A percentile compares a stretch with the other conserved stretches of the same genome.
These are phyloP conservation scores for Pugionium dolabratum DNA, from an alignment of 345 rosid species.

Conservation along the genomic window DNA sequence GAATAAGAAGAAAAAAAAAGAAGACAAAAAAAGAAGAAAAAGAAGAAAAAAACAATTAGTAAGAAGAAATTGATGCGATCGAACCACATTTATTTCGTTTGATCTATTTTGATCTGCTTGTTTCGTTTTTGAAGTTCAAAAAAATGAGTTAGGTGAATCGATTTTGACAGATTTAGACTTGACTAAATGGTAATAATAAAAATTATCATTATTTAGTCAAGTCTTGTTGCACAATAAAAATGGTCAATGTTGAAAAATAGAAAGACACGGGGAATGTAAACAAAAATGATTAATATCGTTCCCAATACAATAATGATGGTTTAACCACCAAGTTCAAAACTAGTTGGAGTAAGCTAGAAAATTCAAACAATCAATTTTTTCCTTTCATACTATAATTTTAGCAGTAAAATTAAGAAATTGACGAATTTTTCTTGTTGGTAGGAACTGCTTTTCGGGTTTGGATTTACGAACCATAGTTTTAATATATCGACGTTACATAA, in stretches of 20 bases:
- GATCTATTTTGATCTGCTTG: no score
- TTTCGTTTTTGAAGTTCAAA: no score
- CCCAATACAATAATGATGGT: neutral
- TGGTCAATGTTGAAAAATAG: conserved; percentile 1
- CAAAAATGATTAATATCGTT: neutral
- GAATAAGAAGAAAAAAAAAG: neutral
- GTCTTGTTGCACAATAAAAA: neutral
- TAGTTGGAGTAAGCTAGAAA: neutral
- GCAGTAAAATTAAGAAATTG: no score
- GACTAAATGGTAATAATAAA: neutral
- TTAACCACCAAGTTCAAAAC: neutral
- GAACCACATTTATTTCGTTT: neutral
- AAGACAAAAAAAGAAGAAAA: no score
- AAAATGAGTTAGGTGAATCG: no score
- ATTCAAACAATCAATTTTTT: no score
- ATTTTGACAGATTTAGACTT: conserved; percentile 10
- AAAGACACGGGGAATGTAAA: neutral
- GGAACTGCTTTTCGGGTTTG: neutral
- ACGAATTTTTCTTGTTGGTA: neutral
- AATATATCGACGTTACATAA: no score
- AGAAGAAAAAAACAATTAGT: no score
- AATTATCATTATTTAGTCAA: neutral
- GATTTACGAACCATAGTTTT: neutral
- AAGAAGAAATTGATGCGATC: neutral
- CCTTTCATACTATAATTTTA: no score